These are phyloP conservation scores for Aspergillus nidulans DNA, from an alignment of 495 filamentous ascomycete species.

Conservation along the genomic window DNA sequence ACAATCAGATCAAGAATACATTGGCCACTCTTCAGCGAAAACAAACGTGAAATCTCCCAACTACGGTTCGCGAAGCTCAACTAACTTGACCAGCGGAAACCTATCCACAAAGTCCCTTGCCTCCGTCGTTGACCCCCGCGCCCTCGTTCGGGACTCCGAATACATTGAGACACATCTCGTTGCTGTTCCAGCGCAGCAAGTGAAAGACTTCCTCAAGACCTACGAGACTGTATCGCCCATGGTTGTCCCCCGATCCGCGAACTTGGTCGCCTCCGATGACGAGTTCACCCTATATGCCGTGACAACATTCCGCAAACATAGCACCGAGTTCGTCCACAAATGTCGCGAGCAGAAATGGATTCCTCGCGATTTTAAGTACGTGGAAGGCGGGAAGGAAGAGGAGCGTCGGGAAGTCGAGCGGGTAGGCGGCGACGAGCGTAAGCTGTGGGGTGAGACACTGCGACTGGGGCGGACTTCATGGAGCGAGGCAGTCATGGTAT, in stretches of 20 bases:
- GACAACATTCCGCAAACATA: constrained; percentile 87
- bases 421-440: constrained; percentile 73
- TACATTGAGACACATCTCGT: constrained; percentile 94
- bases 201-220: constrained; percentile 80
- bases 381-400: constrained; percentile 80
- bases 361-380: constrained; percentile 88
- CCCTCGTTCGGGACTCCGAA: constrained; percentile 84
- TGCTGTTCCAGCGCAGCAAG: constrained; percentile 69
- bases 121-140: constrained; percentile 72
- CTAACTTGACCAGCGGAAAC: constrained; percentile 64
- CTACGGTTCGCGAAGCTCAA: neutral
- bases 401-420: constrained; percentile 80
- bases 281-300: constrained; percentile 88
- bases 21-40: constrained; percentile 75
- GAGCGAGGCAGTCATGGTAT: constrained; percentile 91
- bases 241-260: constrained; percentile 85
- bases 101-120: constrained; percentile 89
- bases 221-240: constrained; percentile 83
- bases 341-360: constrained; percentile 89
- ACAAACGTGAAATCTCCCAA: constrained; percentile 60
- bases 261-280: constrained; percentile 71
- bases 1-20: constrained; percentile 82
- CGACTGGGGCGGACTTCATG: constrained; percentile 80
- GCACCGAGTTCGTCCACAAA: constrained; percentile 80
- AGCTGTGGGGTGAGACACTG: constrained; percentile 87